phyloP scores from a whole-genome alignment of 805 yeast genomes.

The Spathaspora passalidarum region DNA sequence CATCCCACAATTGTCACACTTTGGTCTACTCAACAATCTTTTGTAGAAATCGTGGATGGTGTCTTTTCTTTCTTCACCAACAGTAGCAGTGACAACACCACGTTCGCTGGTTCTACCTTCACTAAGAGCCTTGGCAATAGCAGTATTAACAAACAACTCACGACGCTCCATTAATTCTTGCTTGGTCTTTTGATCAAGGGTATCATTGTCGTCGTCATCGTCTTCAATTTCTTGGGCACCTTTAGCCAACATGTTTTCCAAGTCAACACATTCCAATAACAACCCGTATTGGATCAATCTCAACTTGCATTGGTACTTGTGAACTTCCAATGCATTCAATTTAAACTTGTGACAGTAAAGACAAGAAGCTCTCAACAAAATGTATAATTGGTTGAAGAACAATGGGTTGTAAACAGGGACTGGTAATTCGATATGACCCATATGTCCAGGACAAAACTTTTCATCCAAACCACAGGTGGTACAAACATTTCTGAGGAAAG shows the following conservation, averaged over 20 bases:
- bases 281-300: constrained; percentile 85
- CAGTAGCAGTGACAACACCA: constrained; percentile 81
- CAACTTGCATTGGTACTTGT: constrained; percentile 74
- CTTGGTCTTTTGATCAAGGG: constrained; percentile 36
- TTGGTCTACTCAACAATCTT: constrained; percentile 68
- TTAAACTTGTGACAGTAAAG: constrained; percentile 87
- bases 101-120: constrained; percentile 66
- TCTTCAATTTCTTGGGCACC: constrained; percentile 29
- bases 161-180: constrained; percentile 56
- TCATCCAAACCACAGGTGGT: constrained; percentile 96
- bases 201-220: constrained; percentile 40
- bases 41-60: constrained; percentile 73
- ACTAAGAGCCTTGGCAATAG: constrained; percentile 69
- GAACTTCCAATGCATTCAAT: constrained; percentile 65
- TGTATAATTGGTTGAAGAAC: constrained; percentile 87
- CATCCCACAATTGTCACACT: constrained; percentile 96
- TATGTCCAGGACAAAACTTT: constrained; percentile 94
- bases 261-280: constrained; percentile 67
- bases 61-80: constrained; percentile 80
- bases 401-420: constrained; percentile 93
- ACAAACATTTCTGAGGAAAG: constrained; percentile 84
- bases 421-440: constrained; percentile 96
- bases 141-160: constrained; percentile 64
- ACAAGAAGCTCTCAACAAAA: constrained; percentile 80
- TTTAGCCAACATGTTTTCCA: constrained; percentile 59